Evolutionary conservation across 2,329 filamentous ascomycete species (phyloP).

Genomic region (Arthrobotrys sinensis): DNA sequence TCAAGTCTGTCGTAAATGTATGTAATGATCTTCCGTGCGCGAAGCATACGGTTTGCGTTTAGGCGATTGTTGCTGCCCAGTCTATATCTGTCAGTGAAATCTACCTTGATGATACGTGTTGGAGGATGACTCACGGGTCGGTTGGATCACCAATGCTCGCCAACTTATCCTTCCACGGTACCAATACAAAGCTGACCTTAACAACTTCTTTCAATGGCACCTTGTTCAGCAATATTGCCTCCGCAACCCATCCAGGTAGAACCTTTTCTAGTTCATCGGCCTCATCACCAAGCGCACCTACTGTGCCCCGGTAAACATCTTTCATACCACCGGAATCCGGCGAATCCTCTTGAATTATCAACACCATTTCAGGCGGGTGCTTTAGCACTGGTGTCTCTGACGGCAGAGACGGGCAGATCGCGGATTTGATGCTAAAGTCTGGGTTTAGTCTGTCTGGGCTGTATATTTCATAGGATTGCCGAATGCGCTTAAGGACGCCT

Average conservation of each 20-base stretch:
- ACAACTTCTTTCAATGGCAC: slow-evolving; percentile 89
- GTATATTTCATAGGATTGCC: slow-evolving; percentile 77
- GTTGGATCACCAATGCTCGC: slow-evolving; percentile 77
- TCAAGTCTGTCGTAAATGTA: slow-evolving; percentile 96
- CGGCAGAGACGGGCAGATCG: slow-evolving; percentile 78
- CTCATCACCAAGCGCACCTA: slow-evolving; percentile 82
- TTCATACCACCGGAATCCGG: slow-evolving; percentile 75
- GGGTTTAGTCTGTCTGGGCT: slow-evolving; percentile 66
- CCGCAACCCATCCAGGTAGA: slow-evolving; percentile 91
- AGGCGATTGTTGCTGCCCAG: slow-evolving; percentile 81
- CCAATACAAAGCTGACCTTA: slow-evolving; percentile 94
- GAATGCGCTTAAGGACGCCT: slow-evolving; percentile 81
- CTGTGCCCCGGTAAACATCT: slow-evolving; percentile 91
- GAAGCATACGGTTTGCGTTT: slow-evolving; percentile 96
- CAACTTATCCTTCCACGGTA: slow-evolving; percentile 82
- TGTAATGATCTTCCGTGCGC: slow-evolving; percentile 91
- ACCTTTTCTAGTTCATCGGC: slow-evolving; percentile 87
- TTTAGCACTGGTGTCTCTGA: slow-evolving; percentile 84
- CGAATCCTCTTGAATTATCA: slow-evolving; percentile 80
- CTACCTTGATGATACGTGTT: slow-evolving; percentile 28
- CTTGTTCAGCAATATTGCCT: slow-evolving; percentile 86
- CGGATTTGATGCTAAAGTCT: slow-evolving; percentile 71
- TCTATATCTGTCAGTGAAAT: slow-evolving; percentile 29
- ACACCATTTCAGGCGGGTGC: slow-evolving; percentile 77
- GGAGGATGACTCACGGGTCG: slow-evolving; percentile 45